Evolutionary conservation across 2,329 filamentous ascomycete species (phyloP), one percentile per base, ranked within the genome.

Genomic region (Zasmidium angulare): DNA sequence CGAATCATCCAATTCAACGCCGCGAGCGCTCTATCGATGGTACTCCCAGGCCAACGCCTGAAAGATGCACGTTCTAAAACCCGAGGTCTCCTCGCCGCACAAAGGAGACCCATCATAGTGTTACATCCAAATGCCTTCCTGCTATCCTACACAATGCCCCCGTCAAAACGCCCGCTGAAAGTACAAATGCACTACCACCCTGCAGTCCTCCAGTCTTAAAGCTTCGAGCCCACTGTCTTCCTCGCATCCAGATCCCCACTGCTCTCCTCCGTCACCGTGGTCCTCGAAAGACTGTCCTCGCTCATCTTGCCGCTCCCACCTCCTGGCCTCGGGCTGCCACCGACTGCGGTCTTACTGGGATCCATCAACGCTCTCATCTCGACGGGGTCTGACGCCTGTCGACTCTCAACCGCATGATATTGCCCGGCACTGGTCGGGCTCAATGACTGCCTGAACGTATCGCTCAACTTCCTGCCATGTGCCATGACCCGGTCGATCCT

Each of bases 301-400:
- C 31, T 43, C 50, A 53, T 43, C 50, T 40, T 53, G n/a, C 21
- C 19, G 6, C 10, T 14, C 31, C 21, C 31, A 23, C 7, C 21
- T 22, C 31, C 40, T 6, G 20, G 24, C 23, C 36, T 40, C 29
- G 51, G 26, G 22, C n/a, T 19, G 17, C 20, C 36, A 23, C 20
- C 31, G 46, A 19, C 51, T 23, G 22, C 31, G 3, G 26, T 29
- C 26, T 29, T 4, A 29, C 26, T 29, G 6, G 26, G 26, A 29
- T 29, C 26, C 26, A 53, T 29, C 51, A 58, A 29, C 14, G 24
- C 50, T 26, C 56, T 58, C 50, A 58, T 58, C 50, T 58, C 56
- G 7, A 50, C 56, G 19, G 26, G 43, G 2, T 29, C 49, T 9
- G 49, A 29, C 12, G 23, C 22, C 47, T 40, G 21, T 23, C 54